Percentiles rank a stretch among this genome's conserved stretches.
Evolutionary conservation across 345 rosid genomes (phyloP).

Genomic region (Moringa oleifera): DNA sequence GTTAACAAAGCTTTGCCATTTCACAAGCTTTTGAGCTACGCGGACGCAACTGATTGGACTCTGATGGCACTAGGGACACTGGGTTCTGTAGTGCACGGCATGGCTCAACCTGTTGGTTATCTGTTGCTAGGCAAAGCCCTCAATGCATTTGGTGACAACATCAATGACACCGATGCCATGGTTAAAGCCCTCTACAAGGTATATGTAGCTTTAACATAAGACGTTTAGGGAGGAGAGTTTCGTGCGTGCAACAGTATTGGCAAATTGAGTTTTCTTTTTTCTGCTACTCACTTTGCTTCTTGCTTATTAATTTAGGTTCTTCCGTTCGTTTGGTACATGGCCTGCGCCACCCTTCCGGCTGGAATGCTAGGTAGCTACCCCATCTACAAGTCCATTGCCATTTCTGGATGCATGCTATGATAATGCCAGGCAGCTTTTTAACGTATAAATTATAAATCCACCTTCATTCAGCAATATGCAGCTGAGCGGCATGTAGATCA

Average conservation of each 20-base stretch:
- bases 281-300: not conserved
- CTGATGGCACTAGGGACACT: constrained; percentile 49
- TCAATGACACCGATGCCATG: constrained; percentile 20
- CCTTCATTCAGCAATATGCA: too few species aligned
- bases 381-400: too few species aligned
- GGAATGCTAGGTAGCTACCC: constrained; percentile 47
- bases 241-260: too few species aligned
- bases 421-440: not conserved
- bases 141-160: constrained; percentile 43
- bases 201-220: not conserved
- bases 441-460: too few species aligned
- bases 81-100: constrained; percentile 53
- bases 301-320: constrained; percentile 33
- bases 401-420: not conserved
- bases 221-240: too few species aligned
- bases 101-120: constrained; percentile 59
- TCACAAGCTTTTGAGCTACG: constrained; percentile 43
- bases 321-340: constrained; percentile 71
- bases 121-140: constrained; percentile 56
- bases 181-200: constrained; percentile 42
- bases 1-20: constrained; percentile 22
- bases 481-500: too few species aligned
- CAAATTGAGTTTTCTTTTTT: not conserved
- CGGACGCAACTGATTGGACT: constrained; percentile 47
- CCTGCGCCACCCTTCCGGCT: constrained; percentile 63